phyloP scores from a whole-genome alignment of 2,329 filamentous ascomycete species.

The Canariomyces notabilis region DNA sequence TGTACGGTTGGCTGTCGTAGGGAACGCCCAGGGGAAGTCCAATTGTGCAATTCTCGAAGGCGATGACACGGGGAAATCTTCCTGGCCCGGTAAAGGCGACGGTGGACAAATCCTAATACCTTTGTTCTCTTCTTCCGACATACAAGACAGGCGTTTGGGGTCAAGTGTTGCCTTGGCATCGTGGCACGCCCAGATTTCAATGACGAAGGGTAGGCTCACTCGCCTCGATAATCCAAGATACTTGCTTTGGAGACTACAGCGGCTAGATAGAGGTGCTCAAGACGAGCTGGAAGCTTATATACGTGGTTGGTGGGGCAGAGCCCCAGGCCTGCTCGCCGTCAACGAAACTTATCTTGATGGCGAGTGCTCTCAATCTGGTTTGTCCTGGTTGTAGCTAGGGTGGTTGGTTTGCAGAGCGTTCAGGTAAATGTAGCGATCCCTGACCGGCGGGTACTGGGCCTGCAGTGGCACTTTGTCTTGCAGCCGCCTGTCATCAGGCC shows the following conservation, averaged over 20 bases:
- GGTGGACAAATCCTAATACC: constrained; percentile 13
- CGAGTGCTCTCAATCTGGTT: no score
- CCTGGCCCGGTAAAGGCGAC: no score
- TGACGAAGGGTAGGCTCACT: background rate
- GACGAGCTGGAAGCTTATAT: no score
- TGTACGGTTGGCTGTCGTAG: no score
- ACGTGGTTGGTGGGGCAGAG: no score
- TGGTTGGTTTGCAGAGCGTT: background rate
- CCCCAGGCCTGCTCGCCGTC: no score
- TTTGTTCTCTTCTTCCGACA: constrained; percentile 28
- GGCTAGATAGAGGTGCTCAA: no score
- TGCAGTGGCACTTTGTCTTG: background rate
- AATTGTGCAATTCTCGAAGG: no score
- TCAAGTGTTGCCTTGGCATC: constrained; percentile 27
- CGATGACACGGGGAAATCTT: no score
- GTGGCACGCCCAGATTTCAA: background rate
- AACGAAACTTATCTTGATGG: no score
- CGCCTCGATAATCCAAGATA: background rate
- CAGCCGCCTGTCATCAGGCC: background rate
- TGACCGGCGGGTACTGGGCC: background rate
- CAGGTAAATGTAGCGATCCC: background rate
- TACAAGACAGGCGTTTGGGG: constrained; percentile 24
- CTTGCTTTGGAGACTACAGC: background rate
- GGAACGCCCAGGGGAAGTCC: no score
- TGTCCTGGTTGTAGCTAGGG: background rate